phyloP scores from a whole-genome alignment of 176 grass and related monocot species.

The Rhipidocladum racemiflorum region DNA sequence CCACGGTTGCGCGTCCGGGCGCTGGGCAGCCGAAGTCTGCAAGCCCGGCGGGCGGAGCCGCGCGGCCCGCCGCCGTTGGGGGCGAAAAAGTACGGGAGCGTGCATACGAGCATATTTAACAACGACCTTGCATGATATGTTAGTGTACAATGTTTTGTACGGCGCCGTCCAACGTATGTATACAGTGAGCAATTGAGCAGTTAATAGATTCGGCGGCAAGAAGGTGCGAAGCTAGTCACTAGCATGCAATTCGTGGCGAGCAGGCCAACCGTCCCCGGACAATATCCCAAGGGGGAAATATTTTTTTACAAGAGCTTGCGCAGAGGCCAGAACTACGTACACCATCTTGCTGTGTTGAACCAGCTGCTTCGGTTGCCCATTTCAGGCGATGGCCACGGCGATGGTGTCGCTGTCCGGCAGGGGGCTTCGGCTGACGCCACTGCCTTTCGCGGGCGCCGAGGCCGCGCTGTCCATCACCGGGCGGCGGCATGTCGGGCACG shows the following conservation, averaged over 20 bases:
- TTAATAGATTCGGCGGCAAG: neutral
- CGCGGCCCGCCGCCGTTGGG: neutral
- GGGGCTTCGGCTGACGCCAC: neutral
- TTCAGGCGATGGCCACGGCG: conserved; percentile 34
- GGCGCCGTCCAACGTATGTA: neutral
- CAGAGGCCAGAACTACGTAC: neutral
- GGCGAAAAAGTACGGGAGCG: neutral
- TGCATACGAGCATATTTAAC: neutral
- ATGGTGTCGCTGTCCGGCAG: neutral
- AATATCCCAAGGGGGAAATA: conserved; percentile 3
- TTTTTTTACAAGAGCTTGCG: conserved; percentile 24
- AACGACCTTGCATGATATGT: neutral
- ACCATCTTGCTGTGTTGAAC: neutral
- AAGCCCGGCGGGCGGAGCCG: neutral
- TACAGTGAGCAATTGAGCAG: neutral
- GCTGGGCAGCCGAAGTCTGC: neutral
- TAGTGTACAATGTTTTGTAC: neutral
- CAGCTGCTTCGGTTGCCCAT: neutral
- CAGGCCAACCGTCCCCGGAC: neutral
- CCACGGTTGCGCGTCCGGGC: neutral
- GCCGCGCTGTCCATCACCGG: conserved; percentile 19
- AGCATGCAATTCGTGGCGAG: neutral
- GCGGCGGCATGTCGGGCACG: conserved; percentile 71
- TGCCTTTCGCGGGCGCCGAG: neutral
- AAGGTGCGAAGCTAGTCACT: neutral